Evolutionary conservation across 306 rosid species (phyloP).

Genomic region (Quercus gilva): DNA sequence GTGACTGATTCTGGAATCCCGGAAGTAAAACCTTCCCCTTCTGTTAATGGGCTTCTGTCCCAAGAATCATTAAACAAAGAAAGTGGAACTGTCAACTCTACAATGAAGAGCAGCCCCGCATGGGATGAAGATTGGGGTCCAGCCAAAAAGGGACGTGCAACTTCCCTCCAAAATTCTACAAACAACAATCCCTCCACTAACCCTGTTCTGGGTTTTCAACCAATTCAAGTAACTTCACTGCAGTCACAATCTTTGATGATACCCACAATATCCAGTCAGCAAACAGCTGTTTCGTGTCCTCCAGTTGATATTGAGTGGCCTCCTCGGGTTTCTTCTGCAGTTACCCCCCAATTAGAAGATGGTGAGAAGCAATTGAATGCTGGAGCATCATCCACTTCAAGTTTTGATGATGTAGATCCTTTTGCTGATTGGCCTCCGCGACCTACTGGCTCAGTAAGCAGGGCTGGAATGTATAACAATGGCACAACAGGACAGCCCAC

Average conservation of each 20-base stretch:
- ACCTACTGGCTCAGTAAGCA: constrained; percentile 56
- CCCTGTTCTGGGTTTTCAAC: constrained; percentile 35
- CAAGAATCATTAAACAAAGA: constrained; percentile 41
- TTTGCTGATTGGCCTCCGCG: constrained; percentile 96
- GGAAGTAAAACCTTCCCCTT: constrained; percentile 49
- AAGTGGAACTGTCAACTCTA: constrained; percentile 34
- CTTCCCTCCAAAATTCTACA: constrained; percentile 40
- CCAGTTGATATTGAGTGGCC: constrained; percentile 97
- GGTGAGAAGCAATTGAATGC: constrained; percentile 47
- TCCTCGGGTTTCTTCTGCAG: constrained; percentile 53
- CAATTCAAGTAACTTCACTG: constrained; percentile 39
- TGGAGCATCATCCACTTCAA: constrained; percentile 59
- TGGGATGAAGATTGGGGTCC: constrained; percentile 99
- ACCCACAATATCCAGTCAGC: constrained; percentile 48
- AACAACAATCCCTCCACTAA: constrained; percentile 26
- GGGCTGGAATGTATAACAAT: constrained; percentile 53
- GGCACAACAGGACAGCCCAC: constrained; percentile 44
- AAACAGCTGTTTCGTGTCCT: constrained; percentile 61
- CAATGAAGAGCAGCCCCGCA: constrained; percentile 50
- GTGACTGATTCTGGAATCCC: constrained; percentile 77
- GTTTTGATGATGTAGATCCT: constrained; percentile 66
- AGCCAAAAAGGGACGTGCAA: constrained; percentile 29
- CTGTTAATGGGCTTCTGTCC: constrained; percentile 50
- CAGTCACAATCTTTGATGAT: constrained; percentile 32
- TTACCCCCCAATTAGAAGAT: constrained; percentile 45